phyloP scores from a whole-genome alignment of 441 rosid species.

The Pelargonium citronellum region DNA sequence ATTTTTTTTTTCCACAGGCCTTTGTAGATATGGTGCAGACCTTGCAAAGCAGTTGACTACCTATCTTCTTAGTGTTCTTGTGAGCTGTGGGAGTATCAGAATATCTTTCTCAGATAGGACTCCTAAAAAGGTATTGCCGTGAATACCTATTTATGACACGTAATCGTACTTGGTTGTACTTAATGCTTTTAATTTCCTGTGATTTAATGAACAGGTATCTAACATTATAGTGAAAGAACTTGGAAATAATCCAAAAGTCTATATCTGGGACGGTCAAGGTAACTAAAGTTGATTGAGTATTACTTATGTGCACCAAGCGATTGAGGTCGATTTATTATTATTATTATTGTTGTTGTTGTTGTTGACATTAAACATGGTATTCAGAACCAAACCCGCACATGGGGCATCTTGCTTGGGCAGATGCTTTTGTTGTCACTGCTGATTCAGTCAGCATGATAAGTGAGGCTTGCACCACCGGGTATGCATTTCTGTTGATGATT shows the following conservation, averaged over 20 bases:
- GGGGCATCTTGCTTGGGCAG: slow-evolving; percentile 97
- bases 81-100: slow-evolving; percentile 74
- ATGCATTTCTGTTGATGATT: slow-evolving; percentile 25
- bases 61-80: slow-evolving; percentile 46
- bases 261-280: slow-evolving; percentile 88
- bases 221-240: slow-evolving; percentile 51
- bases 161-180: not conserved
- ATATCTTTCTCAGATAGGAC: slow-evolving; percentile 77
- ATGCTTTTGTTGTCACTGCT: slow-evolving; percentile 85
- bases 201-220: slow-evolving; percentile 41
- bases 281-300: slow-evolving; percentile 15
- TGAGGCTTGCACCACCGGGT: slow-evolving; percentile 96
- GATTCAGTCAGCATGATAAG: slow-evolving; percentile 93
- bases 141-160: slow-evolving; percentile 8
- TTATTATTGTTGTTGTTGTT: not conserved
- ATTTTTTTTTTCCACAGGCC: slow-evolving; percentile 36
- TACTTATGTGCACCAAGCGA: not conserved
- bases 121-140: slow-evolving; percentile 55
- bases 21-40: slow-evolving; percentile 68
- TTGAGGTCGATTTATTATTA: not conserved
- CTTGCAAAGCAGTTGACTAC: slow-evolving; percentile 64
- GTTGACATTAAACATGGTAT: slow-evolving; percentile 19
- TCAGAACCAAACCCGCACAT: slow-evolving; percentile 75
- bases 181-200: slow-evolving; percentile 13
- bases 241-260: slow-evolving; percentile 61